Base-by-base conservation (phyloP, 2,329 filamentous ascomycete species). In the Exophiala aquamarina region DNA sequence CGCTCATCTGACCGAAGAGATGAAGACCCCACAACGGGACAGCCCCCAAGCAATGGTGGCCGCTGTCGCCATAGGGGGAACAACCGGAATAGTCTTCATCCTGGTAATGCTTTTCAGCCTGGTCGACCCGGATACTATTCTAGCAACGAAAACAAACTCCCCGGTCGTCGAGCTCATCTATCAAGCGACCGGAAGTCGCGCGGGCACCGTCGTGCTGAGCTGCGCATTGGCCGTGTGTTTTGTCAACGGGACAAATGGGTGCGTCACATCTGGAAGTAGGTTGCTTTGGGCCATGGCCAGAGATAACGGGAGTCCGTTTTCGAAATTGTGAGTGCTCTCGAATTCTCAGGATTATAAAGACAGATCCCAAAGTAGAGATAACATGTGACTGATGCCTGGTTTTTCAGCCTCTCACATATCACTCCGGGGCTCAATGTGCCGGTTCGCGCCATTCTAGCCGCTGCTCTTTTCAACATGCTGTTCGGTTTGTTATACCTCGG, bases 231-330 rank as follows among this genome's bases (percentile, higher is more conserved):
- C 43, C 11, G 15, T 43, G 15, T 56, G 41, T 35, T 50, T 47
- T 20, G 15, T 43, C 1, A 84, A 86, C 59, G 81, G 82, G 2
- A 77, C 78, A 2, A 82, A 74, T 3, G 75, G 74, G 2, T 78
- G 85, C 56, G 79, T 85, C 78, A 83, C 82, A 1, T 85, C 82
- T 0, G 79, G 74, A 19, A 78, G 73, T 20, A 74, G 82, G 4
- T 84, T 85, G 76, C 79, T 79, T 8, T 86, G 81, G 57, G 83
- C 83, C 0, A 86, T 86, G 53, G 82, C 77, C 4, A 41, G 80
- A 56, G 85, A 89, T 48, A 78, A 83, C 2, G 85, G 84, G 8
- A 73, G 88, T 4, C 46, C 46, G 4, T 77, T 77, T 62, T 81
- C 81, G 63, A 69, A 77, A 17, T 42, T 11, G 39, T 42, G 17